phyloP scores from a whole-genome alignment of 805 yeast species.

The Cyberlindnera euphorbiiphila region DNA sequence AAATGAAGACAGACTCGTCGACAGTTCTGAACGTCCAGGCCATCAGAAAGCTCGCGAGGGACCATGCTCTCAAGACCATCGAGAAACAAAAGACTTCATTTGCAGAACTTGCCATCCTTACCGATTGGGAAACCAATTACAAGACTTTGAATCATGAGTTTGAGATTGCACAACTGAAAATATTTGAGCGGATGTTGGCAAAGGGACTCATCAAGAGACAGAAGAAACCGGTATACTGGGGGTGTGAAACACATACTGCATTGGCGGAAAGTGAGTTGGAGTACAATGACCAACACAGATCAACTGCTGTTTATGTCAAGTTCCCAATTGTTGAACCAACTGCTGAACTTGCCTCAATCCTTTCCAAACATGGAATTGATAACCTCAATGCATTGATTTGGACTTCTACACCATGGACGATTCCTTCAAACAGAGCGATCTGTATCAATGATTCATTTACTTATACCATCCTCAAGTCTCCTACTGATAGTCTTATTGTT shows the following conservation, averaged over 20 bases:
- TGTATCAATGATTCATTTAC: constrained; percentile 56
- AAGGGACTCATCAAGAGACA: constrained; percentile 75
- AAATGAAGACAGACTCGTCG: constrained; percentile 32
- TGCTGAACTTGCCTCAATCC: constrained; percentile 9
- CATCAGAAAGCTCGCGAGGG: constrained; percentile 60
- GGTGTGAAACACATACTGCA: constrained; percentile 89
- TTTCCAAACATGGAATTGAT: constrained; percentile 7
- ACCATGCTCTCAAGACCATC: constrained; percentile 68
- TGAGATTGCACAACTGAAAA: constrained; percentile 69
- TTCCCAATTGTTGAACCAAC: constrained; percentile 48
- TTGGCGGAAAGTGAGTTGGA: constrained; percentile 96
- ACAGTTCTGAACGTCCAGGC: constrained; percentile 42
- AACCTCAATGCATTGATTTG: constrained; percentile 56
- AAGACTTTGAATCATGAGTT: constrained; percentile 66
- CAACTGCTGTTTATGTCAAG: constrained; percentile 64
- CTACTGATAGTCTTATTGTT: constrained; percentile 49
- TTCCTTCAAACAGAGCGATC: constrained; percentile 82
- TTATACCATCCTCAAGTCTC: constrained; percentile 48
- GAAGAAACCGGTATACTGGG: constrained; percentile 96
- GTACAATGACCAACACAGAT: constrained; percentile 66
- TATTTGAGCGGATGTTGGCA: constrained; percentile 63
- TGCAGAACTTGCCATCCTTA: constrained; percentile 69
- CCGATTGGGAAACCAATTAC: constrained; percentile 75
- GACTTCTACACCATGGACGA: constrained; percentile 99
- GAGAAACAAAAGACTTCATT: constrained; percentile 61